A percentile compares a stretch with the other conserved stretches of the same genome.
Conservation (phyloP, 495 filamentous ascomycete genomes). For the Symbiotaphrina buchneri region DNA sequence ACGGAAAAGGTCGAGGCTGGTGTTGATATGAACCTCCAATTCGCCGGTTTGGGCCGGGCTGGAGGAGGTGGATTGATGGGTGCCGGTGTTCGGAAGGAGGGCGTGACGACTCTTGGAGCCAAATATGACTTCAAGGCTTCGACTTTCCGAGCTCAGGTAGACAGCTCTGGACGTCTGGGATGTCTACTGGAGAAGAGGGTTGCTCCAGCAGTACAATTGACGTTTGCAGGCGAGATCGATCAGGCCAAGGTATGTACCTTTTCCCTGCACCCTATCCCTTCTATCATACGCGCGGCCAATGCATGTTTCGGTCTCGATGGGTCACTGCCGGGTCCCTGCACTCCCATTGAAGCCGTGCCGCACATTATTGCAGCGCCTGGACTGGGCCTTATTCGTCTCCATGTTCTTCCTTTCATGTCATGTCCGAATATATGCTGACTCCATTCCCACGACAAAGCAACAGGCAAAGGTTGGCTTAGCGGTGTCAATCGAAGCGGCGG, state of each 20-base stretch:
- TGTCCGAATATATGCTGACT: conserved; percentile 1
- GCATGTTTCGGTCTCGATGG: neutral
- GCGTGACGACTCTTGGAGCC: conserved; percentile 71
- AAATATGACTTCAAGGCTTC: conserved; percentile 97
- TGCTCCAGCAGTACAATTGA: conserved; percentile 69
- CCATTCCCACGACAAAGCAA: conserved; percentile 42
- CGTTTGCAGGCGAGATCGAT: conserved; percentile 94
- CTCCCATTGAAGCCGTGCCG: too few relatives aligned
- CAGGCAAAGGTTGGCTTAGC: conserved; percentile 83
- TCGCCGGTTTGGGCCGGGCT: conserved; percentile 37
- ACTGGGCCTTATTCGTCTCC: too few relatives aligned
- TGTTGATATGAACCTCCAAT: conserved; percentile 78
- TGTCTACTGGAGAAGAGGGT: conserved; percentile 90
- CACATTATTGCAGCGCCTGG: too few relatives aligned
- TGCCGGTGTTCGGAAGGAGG: conserved; percentile 53
- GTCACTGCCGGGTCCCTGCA: neutral
- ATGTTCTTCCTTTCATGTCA: neutral
- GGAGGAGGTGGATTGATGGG: conserved; percentile 38
- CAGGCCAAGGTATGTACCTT: conserved; percentile 82
- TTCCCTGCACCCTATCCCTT: too few relatives aligned
- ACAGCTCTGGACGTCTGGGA: conserved; percentile 81
- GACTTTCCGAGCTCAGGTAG: conserved; percentile 85
- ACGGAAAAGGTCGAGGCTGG: conserved; percentile 94
- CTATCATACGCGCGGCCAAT: too few relatives aligned
- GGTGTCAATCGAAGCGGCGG: conserved; percentile 76